Evolutionary conservation across 306 rosid species (phyloP).

Genomic region (Biancaea sappan): DNA sequence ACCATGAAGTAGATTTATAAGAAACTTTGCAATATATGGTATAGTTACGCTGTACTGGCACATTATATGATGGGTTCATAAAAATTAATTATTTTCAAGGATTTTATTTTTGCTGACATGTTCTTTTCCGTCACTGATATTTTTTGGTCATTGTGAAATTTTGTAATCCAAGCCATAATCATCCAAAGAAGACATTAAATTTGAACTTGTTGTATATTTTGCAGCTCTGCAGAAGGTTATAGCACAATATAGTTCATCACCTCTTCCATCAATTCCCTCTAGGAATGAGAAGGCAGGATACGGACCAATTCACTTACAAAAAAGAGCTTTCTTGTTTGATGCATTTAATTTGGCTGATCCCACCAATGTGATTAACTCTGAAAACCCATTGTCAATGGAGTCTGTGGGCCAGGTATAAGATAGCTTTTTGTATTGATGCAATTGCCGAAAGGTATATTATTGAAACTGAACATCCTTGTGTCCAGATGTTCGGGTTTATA

Average conservation of each 20-base stretch:
- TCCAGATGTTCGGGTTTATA: constrained; percentile 84
- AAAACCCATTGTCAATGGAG: constrained; percentile 85
- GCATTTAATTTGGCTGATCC: constrained; percentile 49
- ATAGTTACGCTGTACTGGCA: background rate
- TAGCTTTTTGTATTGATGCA: constrained; percentile 26
- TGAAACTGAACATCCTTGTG: constrained; percentile 36
- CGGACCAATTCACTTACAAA: constrained; percentile 66
- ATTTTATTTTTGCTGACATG: background rate
- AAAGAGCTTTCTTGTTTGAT: constrained; percentile 58
- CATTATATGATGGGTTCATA: constrained; percentile 1
- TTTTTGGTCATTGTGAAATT: constrained; percentile 2
- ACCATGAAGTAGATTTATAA: background rate
- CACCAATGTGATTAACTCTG: constrained; percentile 51
- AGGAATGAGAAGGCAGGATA: constrained; percentile 62
- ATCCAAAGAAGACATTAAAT: constrained; percentile 26
- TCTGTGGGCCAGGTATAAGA: constrained; percentile 72
- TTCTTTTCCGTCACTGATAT: background rate
- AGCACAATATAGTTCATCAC: constrained; percentile 51
- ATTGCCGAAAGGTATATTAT: constrained; percentile 26
- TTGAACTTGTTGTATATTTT: constrained; percentile 38
- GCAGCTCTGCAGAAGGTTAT: constrained; percentile 82
- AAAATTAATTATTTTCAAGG: constrained; percentile 19
- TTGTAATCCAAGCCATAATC: constrained; percentile 22
- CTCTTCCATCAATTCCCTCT: constrained; percentile 71
- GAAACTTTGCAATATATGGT: constrained; percentile 17